Base-by-base conservation (phyloP, 257 asterid species). In the Solanum phureja region DNA sequence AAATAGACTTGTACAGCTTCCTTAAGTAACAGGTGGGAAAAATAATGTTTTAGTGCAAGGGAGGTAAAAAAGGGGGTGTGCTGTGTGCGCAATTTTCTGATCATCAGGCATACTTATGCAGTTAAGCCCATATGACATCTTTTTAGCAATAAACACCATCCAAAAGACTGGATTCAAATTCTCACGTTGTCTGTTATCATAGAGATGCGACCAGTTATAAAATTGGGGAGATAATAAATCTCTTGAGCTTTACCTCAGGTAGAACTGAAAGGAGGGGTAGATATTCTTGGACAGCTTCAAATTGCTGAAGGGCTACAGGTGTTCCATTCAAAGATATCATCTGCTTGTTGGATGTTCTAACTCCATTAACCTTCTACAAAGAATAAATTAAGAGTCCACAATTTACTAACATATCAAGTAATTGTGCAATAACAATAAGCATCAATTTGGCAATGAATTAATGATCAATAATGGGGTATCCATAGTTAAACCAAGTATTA, bases 211-310 rank as follows among this genome's bases (percentile, higher is more conserved):
- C 44, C 44, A 49, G 29, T 31, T 46, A 19, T 49, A 82, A 82
- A 49, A 52, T 82, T 82, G 86, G 40, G 71, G 66, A 46, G 40
- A 31, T 27, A 3, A 52, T 31, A 52, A 19, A 82, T 82, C 19
- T 18, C 18, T 31, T 31, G 86, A 82, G 86, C 29, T 85, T 90
- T 92, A 96, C 99, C 98, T 96, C 98, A 84, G 93, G 83, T 83
- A 96, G 90, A 87, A 92, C 94, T 29, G 98, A 91, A 35, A 94
- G 91, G 87, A 96, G 92, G 35, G 94, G 94, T 69, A 91, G 91
- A 90, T 94, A 87, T 87, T 93, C 98, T 90, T 85, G 94, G 72
- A 92, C 90, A 83, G 96, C 92, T 88, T 35, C 88, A 84, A 91
- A 87, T 89, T 91, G 94, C 75, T 87, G 85, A 76, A 94, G 93